Conservation (phyloP, 2,329 filamentous ascomycete genomes). For the Verticillium alfalfae region DNA sequence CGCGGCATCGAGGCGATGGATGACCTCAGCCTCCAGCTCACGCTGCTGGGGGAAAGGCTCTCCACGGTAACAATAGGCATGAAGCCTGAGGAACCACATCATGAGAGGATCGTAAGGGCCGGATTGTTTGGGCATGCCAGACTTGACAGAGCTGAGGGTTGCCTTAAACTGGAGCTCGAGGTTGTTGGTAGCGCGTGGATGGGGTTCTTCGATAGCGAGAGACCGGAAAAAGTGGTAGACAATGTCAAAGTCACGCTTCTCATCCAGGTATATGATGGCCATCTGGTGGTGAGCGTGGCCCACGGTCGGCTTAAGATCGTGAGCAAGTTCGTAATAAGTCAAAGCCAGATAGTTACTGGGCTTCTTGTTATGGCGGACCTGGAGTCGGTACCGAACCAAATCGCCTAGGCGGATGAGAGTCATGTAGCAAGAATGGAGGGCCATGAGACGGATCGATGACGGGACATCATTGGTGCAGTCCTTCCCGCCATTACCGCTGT, state of each 20-base stretch:
- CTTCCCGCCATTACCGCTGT: conserved; percentile 19
- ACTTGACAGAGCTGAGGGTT: conserved; percentile 19
- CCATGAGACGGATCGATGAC: conserved; percentile 46
- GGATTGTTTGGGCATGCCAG: conserved; percentile 43
- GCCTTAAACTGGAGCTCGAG: conserved; percentile 70
- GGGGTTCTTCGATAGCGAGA: conserved; percentile 66
- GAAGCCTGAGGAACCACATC: conserved; percentile 80
- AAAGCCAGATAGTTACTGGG: conserved; percentile 75
- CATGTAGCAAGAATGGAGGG: conserved; percentile 72
- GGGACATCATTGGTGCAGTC: conserved; percentile 38
- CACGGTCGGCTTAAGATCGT: conserved; percentile 69
- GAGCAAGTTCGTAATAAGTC: conserved; percentile 79
- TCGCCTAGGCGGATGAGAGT: conserved; percentile 86
- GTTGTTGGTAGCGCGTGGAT: conserved; percentile 70
- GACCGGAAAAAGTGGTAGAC: conserved; percentile 89
- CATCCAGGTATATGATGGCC: conserved; percentile 75
- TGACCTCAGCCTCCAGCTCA: conserved; percentile 80
- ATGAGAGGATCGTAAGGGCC: conserved; percentile 62
- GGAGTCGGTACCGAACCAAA: conserved; percentile 77
- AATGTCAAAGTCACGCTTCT: conserved; percentile 74
- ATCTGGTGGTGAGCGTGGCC: conserved; percentile 87
- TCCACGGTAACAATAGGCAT: conserved; percentile 78
- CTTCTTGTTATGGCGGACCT: conserved; percentile 61
- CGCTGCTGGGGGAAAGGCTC: conserved; percentile 68
- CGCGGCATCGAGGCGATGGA: conserved; percentile 69